A percentile compares a stretch with the other conserved stretches of the same genome.
phyloP scores from a whole-genome alignment of 192 early-diverging fungal species.

The Coemansia aciculifera region DNA sequence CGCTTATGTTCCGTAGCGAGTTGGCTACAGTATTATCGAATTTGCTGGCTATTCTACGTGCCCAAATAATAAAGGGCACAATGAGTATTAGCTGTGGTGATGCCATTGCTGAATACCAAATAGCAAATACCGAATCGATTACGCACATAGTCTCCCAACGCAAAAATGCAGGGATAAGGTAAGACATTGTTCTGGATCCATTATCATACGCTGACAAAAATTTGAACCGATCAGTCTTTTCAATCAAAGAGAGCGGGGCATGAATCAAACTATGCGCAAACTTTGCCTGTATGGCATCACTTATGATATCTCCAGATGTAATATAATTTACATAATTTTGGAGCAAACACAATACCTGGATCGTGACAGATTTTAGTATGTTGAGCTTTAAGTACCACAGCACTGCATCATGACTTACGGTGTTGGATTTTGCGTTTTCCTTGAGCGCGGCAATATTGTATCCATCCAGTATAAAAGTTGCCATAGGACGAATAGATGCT shows the following conservation, averaged over 20 bases:
- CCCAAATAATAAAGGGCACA: conserved; percentile 20
- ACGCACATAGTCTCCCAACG: neutral
- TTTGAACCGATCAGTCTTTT: conserved; percentile 9
- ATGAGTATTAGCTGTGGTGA: conserved; percentile 25
- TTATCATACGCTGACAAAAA: neutral
- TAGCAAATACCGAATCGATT: neutral
- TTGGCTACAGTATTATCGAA: neutral
- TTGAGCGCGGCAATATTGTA: conserved; percentile 7
- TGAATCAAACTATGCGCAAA: conserved; percentile 5
- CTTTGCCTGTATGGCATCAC: neutral
- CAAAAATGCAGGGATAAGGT: neutral
- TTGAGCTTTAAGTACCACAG: neutral
- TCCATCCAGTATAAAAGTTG: conserved; percentile 25
- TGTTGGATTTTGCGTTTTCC: neutral
- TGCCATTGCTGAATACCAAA: neutral
- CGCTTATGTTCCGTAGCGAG: neutral
- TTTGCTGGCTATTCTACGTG: neutral
- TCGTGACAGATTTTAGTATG: neutral
- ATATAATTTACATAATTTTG: neutral
- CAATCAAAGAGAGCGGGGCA: conserved; percentile 8
- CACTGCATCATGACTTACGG: conserved; percentile 1
- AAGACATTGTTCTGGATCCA: neutral
- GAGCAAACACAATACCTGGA: neutral
- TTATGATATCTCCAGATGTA: neutral
- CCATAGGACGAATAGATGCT: conserved; percentile 2